Evolutionary conservation across 768 basidiomycete species (phyloP).

Genomic region (Russula griseocarnosa): DNA sequence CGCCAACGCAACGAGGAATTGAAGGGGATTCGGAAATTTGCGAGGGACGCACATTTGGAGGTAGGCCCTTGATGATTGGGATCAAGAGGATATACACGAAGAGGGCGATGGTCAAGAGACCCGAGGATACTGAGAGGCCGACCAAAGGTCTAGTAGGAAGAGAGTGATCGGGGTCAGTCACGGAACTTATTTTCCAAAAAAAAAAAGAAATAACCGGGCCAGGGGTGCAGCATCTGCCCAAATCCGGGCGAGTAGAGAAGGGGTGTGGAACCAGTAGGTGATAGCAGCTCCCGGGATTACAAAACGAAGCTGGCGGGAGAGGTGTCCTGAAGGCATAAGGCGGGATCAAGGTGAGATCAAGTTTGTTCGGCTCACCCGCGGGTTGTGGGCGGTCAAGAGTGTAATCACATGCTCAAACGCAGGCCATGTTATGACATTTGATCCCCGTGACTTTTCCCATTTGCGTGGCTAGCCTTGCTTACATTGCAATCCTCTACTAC

Average conservation of each 20-base stretch:
- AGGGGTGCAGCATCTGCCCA: conserved; percentile 45
- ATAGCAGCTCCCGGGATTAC: conserved; percentile 63
- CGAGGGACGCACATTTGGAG: conserved; percentile 56
- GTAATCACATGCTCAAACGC: conserved; percentile 21
- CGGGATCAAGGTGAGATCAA: background rate
- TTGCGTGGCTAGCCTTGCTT: background rate
- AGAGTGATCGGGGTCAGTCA: conserved; percentile 3
- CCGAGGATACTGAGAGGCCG: conserved; percentile 50
- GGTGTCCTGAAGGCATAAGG: conserved; percentile 38
- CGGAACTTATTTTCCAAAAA: background rate
- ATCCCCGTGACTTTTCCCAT: background rate
- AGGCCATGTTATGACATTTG: background rate
- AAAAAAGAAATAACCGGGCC: conserved; percentile 41
- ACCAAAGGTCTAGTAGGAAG: conserved; percentile 47
- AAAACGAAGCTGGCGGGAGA: conserved; percentile 67
- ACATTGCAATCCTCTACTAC: background rate
- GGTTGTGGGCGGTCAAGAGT: background rate
- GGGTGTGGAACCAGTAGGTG: conserved; percentile 60
- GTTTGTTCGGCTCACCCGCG: background rate
- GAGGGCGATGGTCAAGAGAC: conserved; percentile 57
- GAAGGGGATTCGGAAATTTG: background rate
- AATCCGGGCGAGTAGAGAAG: conserved; percentile 48
- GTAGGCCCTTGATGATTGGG: conserved; percentile 62
- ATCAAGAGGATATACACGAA: conserved; percentile 69
- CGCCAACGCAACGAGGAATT: background rate